Percentiles rank a stretch among this genome's conserved stretches.
phyloP scores from a whole-genome alignment of 371 early-diverging fungal genomes.

The Rhizomucor miehei region DNA sequence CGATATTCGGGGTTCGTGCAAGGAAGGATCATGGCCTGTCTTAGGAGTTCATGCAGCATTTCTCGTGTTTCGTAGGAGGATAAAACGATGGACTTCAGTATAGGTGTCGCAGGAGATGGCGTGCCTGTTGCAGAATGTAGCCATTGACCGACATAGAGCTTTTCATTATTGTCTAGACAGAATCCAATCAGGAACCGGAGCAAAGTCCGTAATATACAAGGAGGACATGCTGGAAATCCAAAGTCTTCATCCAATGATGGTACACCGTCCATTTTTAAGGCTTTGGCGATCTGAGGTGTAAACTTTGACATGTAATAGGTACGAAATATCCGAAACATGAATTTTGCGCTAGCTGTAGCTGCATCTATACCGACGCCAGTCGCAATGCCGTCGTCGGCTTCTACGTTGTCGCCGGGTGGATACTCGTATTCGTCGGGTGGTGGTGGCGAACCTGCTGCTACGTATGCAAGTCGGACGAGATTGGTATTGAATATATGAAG shows the following conservation, averaged over 20 bases:
- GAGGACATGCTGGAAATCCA: slow-evolving; percentile 75
- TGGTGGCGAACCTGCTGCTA: slow-evolving; percentile 65
- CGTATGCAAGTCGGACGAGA: slow-evolving; percentile 62
- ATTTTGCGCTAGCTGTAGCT: slow-evolving; percentile 63
- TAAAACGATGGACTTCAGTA: slow-evolving; percentile 66
- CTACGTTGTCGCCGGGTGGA: slow-evolving; percentile 48
- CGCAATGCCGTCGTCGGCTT: slow-evolving; percentile 63
- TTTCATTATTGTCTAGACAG: slow-evolving; percentile 52
- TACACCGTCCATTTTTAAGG: slow-evolving; percentile 33
- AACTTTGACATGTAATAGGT: slow-evolving; percentile 67
- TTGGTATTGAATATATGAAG: slow-evolving; percentile 57
- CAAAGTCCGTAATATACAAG: slow-evolving; percentile 63
- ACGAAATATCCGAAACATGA: slow-evolving; percentile 67
- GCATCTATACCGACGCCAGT: slow-evolving; percentile 68
- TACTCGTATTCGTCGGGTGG: slow-evolving; percentile 57
- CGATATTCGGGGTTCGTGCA: slow-evolving; percentile 48
- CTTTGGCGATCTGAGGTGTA: slow-evolving; percentile 61
- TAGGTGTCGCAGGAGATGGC: slow-evolving; percentile 63
- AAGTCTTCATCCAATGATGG: slow-evolving; percentile 17
- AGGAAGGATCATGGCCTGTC: slow-evolving; percentile 68
- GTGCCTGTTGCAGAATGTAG: slow-evolving; percentile 20
- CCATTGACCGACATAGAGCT: not conserved
- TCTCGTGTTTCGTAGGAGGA: slow-evolving; percentile 67
- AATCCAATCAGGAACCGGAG: slow-evolving; percentile 66
- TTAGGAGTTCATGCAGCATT: slow-evolving; percentile 73